phyloP scores from a whole-genome alignment of 257 asterid species.

The Cordia subcordata region DNA sequence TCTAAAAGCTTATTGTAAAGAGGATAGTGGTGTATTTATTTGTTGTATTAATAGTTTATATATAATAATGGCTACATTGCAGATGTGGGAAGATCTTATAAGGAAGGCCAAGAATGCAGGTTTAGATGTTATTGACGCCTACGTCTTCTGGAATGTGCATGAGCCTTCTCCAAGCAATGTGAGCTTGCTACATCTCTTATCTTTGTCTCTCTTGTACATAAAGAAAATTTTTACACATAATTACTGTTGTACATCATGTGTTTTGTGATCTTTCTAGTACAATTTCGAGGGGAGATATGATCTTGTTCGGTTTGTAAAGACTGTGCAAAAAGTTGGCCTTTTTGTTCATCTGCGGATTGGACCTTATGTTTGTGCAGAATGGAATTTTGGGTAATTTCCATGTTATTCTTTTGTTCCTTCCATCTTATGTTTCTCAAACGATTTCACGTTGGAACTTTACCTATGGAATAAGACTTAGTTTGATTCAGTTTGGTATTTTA shows the following conservation, averaged over 20 bases:
- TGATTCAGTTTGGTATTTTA: no score
- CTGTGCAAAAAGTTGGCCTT: constrained; percentile 51
- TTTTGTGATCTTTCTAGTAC: constrained; percentile 31
- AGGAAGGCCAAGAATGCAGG: constrained; percentile 58
- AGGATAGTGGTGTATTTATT: no score
- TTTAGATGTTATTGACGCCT: constrained; percentile 68
- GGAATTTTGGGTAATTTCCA: constrained; percentile 66
- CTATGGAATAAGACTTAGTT: no score
- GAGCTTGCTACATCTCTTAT: constrained; percentile 22
- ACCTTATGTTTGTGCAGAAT: constrained; percentile 76
- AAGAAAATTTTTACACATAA: no score
- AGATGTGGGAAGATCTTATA: constrained; percentile 78
- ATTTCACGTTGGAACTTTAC: no score
- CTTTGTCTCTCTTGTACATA: background rate
- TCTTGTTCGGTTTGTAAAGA: constrained; percentile 57
- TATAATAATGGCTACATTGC: constrained; percentile 12
- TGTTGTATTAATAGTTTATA: no score
- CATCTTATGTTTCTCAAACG: no score
- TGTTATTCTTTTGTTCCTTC: background rate
- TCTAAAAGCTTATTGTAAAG: no score
- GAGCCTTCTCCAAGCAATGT: constrained; percentile 72
- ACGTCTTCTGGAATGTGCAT: constrained; percentile 65
- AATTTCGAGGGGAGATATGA: constrained; percentile 64
- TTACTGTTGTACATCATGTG: background rate
- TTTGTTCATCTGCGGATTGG: constrained; percentile 58